phyloP scores from a whole-genome alignment of 1,139 yeast species.

The Ashbya aceris region DNA sequence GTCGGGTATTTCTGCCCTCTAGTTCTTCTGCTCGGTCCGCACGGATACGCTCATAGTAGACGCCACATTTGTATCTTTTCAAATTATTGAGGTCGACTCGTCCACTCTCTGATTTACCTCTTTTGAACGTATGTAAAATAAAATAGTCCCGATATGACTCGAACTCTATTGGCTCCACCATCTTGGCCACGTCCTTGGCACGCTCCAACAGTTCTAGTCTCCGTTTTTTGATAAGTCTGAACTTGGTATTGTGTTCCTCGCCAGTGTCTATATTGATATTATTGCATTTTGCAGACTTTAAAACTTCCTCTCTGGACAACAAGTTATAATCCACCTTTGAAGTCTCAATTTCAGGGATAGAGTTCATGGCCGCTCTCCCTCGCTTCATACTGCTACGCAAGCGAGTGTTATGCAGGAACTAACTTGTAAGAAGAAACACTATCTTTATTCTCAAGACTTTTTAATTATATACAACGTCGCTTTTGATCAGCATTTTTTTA shows the following conservation, averaged over 20 bases:
- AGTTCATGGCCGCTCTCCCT: too few relatives aligned
- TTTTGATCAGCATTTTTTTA: too few relatives aligned
- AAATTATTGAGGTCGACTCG: constrained; percentile 24
- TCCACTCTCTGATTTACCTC: constrained; percentile 29
- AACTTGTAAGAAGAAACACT: too few relatives aligned
- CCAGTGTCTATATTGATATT: too few relatives aligned
- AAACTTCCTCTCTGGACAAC: too few relatives aligned
- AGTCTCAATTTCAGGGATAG: too few relatives aligned
- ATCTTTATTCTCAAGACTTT: too few relatives aligned
- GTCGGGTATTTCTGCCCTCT: constrained; percentile 1
- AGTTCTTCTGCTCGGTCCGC: constrained; percentile 6
- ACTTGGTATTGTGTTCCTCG: background rate
- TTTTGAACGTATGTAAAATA: constrained; percentile 22
- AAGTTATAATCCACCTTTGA: too few relatives aligned
- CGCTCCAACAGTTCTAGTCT: constrained; percentile 12
- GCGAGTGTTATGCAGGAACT: too few relatives aligned
- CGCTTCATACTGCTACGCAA: too few relatives aligned
- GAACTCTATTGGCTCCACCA: constrained; percentile 25
- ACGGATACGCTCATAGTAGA: constrained; percentile 20
- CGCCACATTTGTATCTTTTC: constrained; percentile 19
- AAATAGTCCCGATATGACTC: constrained; percentile 29
- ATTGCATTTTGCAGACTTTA: background rate
- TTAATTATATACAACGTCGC: too few relatives aligned
- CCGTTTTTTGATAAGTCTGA: background rate
- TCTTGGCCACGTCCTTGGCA: constrained; percentile 12